These are phyloP conservation scores for Pestalotiopsis sp. DNA, from an alignment of 2,329 filamentous ascomycete genomes.

Conservation along the genomic window DNA sequence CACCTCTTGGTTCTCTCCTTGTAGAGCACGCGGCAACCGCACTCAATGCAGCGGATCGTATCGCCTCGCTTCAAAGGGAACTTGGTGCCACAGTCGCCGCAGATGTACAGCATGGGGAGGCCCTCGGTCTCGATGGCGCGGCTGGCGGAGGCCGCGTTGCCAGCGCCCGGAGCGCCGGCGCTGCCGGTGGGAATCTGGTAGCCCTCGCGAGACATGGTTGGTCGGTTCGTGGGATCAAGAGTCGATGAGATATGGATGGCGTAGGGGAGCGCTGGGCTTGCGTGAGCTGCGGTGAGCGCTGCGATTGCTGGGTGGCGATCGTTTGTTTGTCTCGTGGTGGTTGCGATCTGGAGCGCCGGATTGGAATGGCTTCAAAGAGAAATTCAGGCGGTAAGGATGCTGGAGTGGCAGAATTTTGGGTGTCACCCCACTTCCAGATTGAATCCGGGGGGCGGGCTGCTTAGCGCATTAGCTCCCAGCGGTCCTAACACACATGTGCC, in stretches of 20 bases:
- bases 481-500: too few relatives aligned
- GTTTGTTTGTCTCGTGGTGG: not conserved
- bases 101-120: conserved; percentile 69
- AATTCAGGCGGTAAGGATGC: conserved; percentile 6
- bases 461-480: too few relatives aligned
- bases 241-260: not conserved
- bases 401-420: conserved; percentile 4
- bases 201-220: conserved; percentile 69
- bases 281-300: not conserved
- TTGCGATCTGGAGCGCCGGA: not conserved
- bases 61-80: conserved; percentile 77
- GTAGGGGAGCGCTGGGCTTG: not conserved
- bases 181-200: conserved; percentile 71
- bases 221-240: not conserved
- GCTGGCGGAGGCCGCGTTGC: conserved; percentile 39
- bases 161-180: conserved; percentile 44
- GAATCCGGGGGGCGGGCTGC: not conserved
- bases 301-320: not conserved
- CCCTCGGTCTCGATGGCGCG: conserved; percentile 47
- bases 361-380: conserved; percentile 6
- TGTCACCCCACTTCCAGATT: not conserved
- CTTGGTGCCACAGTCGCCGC: conserved; percentile 82
- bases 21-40: conserved; percentile 92
- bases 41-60: conserved; percentile 86
- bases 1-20: conserved; percentile 98